phyloP scores from a whole-genome alignment of 768 basidiomycete species.

The Tylopilus rubrobrunneus region DNA sequence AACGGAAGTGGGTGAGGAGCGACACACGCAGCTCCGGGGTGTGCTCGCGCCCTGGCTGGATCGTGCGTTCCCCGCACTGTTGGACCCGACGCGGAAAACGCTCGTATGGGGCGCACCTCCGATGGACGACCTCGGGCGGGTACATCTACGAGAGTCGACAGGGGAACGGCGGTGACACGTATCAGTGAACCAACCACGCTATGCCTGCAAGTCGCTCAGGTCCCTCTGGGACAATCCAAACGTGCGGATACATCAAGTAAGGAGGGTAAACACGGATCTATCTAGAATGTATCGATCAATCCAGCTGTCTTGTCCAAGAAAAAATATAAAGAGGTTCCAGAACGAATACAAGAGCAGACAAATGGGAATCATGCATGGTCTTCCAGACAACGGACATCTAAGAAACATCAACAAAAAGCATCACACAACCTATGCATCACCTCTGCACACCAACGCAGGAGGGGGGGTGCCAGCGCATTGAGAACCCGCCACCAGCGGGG shows the following conservation, averaged over 20 bases:
- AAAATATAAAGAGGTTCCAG: too few species aligned
- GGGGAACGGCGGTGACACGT: background rate
- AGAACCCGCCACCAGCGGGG: conserved; percentile 42
- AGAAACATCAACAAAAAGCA: background rate
- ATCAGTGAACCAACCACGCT: background rate
- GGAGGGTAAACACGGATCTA: too few species aligned
- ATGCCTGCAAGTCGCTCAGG: background rate
- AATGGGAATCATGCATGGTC: background rate
- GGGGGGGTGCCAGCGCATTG: conserved; percentile 11
- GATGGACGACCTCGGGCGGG: conserved; percentile 56
- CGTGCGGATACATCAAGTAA: too few species aligned
- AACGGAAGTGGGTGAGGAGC: background rate
- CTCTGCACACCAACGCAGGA: conserved; percentile 65
- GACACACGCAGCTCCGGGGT: conserved; percentile 32
- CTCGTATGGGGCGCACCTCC: conserved; percentile 72
- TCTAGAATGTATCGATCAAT: too few species aligned
- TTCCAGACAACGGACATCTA: background rate
- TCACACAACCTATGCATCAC: conserved; percentile 39
- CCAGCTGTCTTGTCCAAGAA: background rate
- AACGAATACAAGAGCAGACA: too few species aligned
- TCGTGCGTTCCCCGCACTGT: conserved; percentile 42
- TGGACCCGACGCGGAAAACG: conserved; percentile 62
- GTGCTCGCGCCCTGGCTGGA: conserved; percentile 44
- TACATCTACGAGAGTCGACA: conserved; percentile 17
- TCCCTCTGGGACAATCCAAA: background rate